Percentiles rank a stretch among this genome's conserved stretches.
These are phyloP conservation scores for Symbiotaphrina buchneri DNA, from an alignment of 495 filamentous ascomycete genomes.

Conservation along the genomic window DNA sequence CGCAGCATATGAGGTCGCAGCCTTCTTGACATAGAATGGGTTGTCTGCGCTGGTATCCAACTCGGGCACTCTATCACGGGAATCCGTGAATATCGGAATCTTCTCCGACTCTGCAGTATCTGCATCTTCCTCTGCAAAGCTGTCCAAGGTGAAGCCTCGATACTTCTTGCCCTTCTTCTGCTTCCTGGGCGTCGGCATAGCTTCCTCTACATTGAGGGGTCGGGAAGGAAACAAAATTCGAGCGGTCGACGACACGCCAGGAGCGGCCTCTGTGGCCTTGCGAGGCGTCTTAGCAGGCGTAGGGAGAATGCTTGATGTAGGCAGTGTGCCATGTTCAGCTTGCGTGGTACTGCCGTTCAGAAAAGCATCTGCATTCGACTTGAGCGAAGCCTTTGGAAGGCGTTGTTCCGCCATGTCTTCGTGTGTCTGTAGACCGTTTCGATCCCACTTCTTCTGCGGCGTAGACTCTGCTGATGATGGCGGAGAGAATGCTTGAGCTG, in stretches of 20 bases:
- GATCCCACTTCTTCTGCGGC: slow-evolving; percentile 7
- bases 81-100: slow-evolving; percentile 78
- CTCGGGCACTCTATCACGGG: slow-evolving; percentile 64
- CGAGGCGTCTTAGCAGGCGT: slow-evolving; percentile 82
- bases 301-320: slow-evolving; percentile 35
- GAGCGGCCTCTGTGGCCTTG: slow-evolving; percentile 29
- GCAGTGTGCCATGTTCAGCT: neutral
- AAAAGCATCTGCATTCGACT: no score
- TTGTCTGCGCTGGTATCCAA: slow-evolving; percentile 42
- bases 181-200: slow-evolving; percentile 34
- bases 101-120: slow-evolving; percentile 18
- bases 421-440: no score
- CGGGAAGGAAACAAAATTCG: slow-evolving; percentile 46
- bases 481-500: slow-evolving; percentile 16
- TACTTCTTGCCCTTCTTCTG: slow-evolving; percentile 29
- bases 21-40: slow-evolving; percentile 40
- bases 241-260: slow-evolving; percentile 37
- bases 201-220: slow-evolving; percentile 23
- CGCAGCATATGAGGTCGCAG: slow-evolving; percentile 9
- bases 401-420: no score
- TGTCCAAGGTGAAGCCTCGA: slow-evolving; percentile 43
- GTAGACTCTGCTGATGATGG: slow-evolving; percentile 17
- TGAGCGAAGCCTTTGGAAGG: no score
- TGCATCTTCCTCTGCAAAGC: slow-evolving; percentile 32
- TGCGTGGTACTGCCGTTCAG: neutral